Evolutionary conservation across 768 basidiomycete genomes (phyloP).

Genomic region (Goffeauzyma gilvescens): DNA sequence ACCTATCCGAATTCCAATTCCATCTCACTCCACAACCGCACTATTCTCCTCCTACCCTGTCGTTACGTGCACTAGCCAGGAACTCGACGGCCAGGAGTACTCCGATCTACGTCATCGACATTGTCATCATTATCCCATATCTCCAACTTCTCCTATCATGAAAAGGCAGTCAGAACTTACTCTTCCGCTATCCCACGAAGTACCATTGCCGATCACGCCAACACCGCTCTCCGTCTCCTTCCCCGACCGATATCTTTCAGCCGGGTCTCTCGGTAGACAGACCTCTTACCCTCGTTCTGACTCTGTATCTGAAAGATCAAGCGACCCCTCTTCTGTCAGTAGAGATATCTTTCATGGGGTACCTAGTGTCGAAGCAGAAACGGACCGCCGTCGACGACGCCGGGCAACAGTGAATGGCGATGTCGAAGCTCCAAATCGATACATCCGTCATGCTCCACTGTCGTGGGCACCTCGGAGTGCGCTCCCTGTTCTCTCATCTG

Average conservation of each 20-base stretch:
- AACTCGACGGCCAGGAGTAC: neutral
- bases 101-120: conserved; percentile 1
- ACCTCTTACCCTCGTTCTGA: too few species aligned
- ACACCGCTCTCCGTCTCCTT: neutral
- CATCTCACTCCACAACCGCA: too few species aligned
- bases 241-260: too few species aligned
- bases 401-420: neutral
- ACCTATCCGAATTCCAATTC: too few species aligned
- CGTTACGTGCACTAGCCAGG: neutral
- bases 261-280: too few species aligned
- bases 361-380: neutral
- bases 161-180: too few species aligned
- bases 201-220: neutral
- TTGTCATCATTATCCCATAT: neutral
- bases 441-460: too few species aligned
- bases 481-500: neutral
- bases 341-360: neutral
- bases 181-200: too few species aligned
- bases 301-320: too few species aligned
- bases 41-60: neutral
- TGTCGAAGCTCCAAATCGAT: neutral
- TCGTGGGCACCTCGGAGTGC: neutral
- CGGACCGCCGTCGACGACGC: neutral
- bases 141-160: too few species aligned
- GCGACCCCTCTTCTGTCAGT: too few species aligned